These are phyloP conservation scores for Bjerkandera adusta DNA, from an alignment of 1,284 basidiomycete genomes.

Conservation along the genomic window DNA sequence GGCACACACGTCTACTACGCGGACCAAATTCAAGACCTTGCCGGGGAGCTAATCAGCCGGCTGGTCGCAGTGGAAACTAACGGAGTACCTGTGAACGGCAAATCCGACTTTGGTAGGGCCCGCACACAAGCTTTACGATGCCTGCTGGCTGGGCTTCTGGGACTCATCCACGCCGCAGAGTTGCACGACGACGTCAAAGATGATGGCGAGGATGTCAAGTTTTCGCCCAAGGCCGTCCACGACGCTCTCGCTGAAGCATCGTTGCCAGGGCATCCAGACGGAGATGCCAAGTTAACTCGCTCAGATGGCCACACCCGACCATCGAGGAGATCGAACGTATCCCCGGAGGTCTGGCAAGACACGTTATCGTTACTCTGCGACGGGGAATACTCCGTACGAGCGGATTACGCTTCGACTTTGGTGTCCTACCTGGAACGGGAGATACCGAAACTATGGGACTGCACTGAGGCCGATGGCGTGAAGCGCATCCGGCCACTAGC, in stretches of 20 bases:
- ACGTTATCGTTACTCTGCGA: constrained; percentile 84
- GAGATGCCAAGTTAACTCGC: constrained; percentile 11
- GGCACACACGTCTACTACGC: constrained; percentile 93
- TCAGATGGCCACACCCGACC: constrained; percentile 24
- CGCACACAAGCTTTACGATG: constrained; percentile 73
- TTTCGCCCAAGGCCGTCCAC: constrained; percentile 18
- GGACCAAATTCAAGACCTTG: constrained; percentile 94
- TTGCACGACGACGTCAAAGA: constrained; percentile 35
- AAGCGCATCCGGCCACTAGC: constrained; percentile 41
- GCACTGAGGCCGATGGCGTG: constrained; percentile 40
- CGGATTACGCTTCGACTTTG: constrained; percentile 73
- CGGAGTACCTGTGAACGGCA: constrained; percentile 46
- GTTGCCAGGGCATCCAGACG: constrained; percentile 2
- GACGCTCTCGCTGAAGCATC: constrained; percentile 4
- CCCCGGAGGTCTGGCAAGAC: constrained; percentile 87
- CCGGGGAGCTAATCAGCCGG: constrained; percentile 80
- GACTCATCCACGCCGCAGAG: constrained; percentile 70
- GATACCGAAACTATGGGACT: constrained; percentile 61
- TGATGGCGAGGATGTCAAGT: constrained; percentile 31
- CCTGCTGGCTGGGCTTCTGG: constrained; percentile 68
- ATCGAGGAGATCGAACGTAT: constrained; percentile 69
- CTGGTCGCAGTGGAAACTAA: constrained; percentile 72
- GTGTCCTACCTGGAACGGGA: constrained; percentile 75
- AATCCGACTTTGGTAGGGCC: constrained; percentile 41
- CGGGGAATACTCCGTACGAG: constrained; percentile 67